Evolutionary conservation across 2,329 filamentous ascomycete species (phyloP), one percentile per base, ranked within the genome.

Genomic region (Diaporthe caulivora): DNA sequence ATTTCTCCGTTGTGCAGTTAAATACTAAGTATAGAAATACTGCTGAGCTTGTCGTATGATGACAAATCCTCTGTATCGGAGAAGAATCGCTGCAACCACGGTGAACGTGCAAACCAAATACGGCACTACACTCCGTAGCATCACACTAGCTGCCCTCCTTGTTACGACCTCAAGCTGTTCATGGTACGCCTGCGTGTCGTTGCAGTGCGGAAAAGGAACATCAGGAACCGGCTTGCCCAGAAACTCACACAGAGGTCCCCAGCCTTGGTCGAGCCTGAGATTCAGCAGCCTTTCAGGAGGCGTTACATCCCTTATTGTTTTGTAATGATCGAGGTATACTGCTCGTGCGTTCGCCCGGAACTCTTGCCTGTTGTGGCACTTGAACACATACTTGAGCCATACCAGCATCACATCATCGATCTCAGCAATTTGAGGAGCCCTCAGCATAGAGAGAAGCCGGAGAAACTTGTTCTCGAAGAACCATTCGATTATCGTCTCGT

Each of bases 321-420:
- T 76, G 44, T 75, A 78, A 60, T 80, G 77, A 15, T 80, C 78
- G 15, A 40, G 13, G 29, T 67, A 67, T 4, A 67, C 62, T 10
- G 31, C 18, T 29, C 47, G 62, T 15, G 62, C 62, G n/a, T 67
- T 67, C 34, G 77, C 77, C 81, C 80, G 82, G 58, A 82, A 83
- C 47, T 77, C 78, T 72, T 81, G 79, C 4, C 76, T 29, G 57
- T 79, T 78, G 47, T 81, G 54, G 74, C 77, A 77, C 17, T 77
- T 78, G 2, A 79, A 75, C 1, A 82, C 15, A 76, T 78, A 82
- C 21, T 79, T 78, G n/a, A 64, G 74, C 80, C 80, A 82, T 73
- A 71, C 74, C 65, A 76, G 40, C 34, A 79, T 78, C 26, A 73
- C 73, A n/a, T 75, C 62, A 37, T 67, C 62, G 3, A 67, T 67